Evolutionary conservation across 306 rosid genomes (phyloP), one percentile per base, ranked within the genome.

Genomic region (Cajanus cajan): DNA sequence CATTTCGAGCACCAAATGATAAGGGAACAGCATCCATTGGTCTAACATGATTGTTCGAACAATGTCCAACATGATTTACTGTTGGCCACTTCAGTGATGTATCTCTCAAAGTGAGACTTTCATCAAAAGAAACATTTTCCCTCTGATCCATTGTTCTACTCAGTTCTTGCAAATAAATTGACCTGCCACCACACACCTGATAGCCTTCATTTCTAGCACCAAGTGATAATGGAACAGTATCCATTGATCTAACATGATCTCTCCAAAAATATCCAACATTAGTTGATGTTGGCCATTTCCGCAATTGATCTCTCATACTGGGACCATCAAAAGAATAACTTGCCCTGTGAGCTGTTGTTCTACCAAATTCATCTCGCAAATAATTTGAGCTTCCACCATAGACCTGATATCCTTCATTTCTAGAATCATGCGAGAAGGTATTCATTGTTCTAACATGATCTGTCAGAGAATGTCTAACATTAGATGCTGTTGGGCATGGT

Each of bases 191-290:
- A 41, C 9, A 41, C 4, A 15, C 75, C 16, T 57, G 37, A 33
- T 71, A 48, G 72, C 69, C 68, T 73, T 67, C 80, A 33, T 54
- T 54, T 36, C 73, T 68, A 74, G 85, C 44, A 68, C 31, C 78
- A 68, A 34, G 15, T 58, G 85, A 7, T 9, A 3, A 19, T 4
- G 47, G 66, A 67, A 22, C 13, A 22, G 18, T 39, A 13, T 58
- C 67, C 48, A 34, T 68, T 68, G 48, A 36, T 58, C 54, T 34
- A 58, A 22, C 21, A 25, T 24, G 31, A 6, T 51, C 55, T 18
- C 51, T 12, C 4, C 18, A 24, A 77, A 62, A 54, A 54, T 40
- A 71, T 18, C 79, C 31, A 34, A 16, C 48, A 13, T 21, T 25
- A 62, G 54, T 43, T 70, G 71, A 65, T 3, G 10, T 3, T 36